Conservation (phyloP, 164 flowering plant species). For the Hamamelis virginiana region DNA sequence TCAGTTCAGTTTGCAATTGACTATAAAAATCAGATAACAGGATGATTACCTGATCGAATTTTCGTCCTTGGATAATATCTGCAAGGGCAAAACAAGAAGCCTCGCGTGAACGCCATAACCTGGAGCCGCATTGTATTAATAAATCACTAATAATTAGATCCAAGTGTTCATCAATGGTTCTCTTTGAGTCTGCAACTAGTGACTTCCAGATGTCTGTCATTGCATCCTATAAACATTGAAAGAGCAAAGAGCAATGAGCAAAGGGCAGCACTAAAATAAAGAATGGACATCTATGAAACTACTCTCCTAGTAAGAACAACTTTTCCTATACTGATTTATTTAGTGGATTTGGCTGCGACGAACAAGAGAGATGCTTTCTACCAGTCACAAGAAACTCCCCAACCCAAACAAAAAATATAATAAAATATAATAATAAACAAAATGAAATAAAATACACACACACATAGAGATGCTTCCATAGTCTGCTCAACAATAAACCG, state of each 20-base stretch:
- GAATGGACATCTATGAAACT: not conserved
- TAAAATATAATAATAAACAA: too few species aligned
- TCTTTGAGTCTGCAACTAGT: conserved; percentile 86
- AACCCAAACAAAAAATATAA: too few species aligned
- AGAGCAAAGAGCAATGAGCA: conserved; percentile 10
- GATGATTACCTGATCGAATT: conserved; percentile 67
- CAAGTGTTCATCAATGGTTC: conserved; percentile 80
- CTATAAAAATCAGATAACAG: not conserved
- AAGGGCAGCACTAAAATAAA: not conserved
- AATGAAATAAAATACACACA: too few species aligned
- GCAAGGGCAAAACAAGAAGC: conserved; percentile 97
- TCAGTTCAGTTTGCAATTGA: too few species aligned
- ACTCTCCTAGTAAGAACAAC: not conserved
- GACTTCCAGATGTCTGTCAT: conserved; percentile 98
- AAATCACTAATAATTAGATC: conserved; percentile 83
- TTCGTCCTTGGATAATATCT: conserved; percentile 93
- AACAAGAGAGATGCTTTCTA: not conserved
- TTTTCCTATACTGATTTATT: not conserved
- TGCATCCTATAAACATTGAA: conserved; percentile 68
- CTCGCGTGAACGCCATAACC: conserved; percentile 98
- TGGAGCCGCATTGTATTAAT: conserved; percentile 77
- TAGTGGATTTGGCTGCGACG: not conserved
- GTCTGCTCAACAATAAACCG: too few species aligned
- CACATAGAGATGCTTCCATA: too few species aligned
- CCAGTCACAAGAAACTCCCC: not conserved